phyloP scores from a whole-genome alignment of 2,329 filamentous ascomycete species.

The Thielaviopsis musarum region DNA sequence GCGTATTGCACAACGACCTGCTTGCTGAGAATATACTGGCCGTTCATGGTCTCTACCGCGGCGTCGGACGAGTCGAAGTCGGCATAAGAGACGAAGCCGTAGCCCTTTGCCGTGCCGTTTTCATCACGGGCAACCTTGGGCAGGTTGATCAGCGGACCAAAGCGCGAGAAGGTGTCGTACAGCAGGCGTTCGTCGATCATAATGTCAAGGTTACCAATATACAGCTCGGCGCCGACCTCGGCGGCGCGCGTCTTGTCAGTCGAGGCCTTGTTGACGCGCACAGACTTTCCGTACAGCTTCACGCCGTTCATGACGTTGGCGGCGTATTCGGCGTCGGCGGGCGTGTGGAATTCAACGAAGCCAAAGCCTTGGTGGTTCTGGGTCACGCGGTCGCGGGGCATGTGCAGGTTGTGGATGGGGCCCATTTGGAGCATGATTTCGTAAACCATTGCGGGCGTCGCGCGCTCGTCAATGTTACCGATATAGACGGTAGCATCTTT shows the following conservation, averaged over 20 bases:
- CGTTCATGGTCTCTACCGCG: conserved; percentile 82
- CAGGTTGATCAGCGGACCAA: conserved; percentile 66
- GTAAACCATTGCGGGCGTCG: conserved; percentile 79
- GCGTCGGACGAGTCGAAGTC: conserved; percentile 89
- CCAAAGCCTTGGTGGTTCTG: conserved; percentile 95
- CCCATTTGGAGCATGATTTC: conserved; percentile 97
- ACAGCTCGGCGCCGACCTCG: conserved; percentile 91
- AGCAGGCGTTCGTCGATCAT: conserved; percentile 93
- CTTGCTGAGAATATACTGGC: conserved; percentile 93
- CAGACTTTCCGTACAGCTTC: conserved; percentile 79
- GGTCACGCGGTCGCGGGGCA: conserved; percentile 95
- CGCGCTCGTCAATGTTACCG: conserved; percentile 94
- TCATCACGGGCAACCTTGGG: conserved; percentile 92
- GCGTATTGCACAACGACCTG: conserved; percentile 94
- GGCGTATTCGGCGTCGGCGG: conserved; percentile 92
- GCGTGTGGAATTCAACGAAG: conserved; percentile 94
- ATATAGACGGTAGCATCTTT: conserved; percentile 97
- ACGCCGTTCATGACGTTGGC: conserved; percentile 94
- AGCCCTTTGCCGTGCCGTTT: conserved; percentile 76
- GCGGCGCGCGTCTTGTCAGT: conserved; percentile 67
- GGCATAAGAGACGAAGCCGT: conserved; percentile 86
- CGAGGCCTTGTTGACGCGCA: conserved; percentile 83
- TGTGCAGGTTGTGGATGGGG: conserved; percentile 92
- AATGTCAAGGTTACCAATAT: conserved; percentile 85
- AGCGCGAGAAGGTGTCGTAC: conserved; percentile 85